Evolutionary conservation across 208 protist species (phyloP).

Genomic region (Trypanosomatidae sp.): DNA sequence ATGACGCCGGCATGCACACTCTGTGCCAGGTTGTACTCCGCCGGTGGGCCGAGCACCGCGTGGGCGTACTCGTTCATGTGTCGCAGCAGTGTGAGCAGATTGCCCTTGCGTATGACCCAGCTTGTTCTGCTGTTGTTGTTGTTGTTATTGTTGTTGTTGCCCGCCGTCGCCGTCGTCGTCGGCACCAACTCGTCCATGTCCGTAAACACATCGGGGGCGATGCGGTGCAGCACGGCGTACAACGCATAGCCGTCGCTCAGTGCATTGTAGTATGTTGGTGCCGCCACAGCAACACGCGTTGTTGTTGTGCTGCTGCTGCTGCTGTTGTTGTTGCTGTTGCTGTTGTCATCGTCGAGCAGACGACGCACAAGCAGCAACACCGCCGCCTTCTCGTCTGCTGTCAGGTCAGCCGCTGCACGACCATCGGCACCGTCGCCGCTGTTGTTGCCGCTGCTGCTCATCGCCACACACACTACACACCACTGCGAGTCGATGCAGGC

Average conservation of each 20-base stretch:
- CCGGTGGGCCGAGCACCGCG: no score
- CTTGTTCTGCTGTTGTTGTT: conserved; percentile 1
- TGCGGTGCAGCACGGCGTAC: conserved; percentile 20
- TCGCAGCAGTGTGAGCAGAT: conserved; percentile 20
- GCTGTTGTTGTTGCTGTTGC: background rate
- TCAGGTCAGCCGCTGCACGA: no score
- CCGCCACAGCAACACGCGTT: background rate
- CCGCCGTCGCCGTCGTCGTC: background rate
- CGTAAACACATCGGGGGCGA: conserved; percentile 18
- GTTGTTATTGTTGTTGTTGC: background rate
- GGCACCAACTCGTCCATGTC: conserved; percentile 6
- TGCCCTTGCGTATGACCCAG: conserved; percentile 16
- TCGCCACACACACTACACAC: no score
- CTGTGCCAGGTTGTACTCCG: background rate
- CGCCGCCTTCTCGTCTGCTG: no score
- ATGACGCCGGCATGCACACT: conserved; percentile 7
- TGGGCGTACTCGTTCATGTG: conserved; percentile 26
- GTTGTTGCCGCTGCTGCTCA: no score
- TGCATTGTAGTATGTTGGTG: conserved; percentile 8
- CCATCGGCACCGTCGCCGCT: no score
- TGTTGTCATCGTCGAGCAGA: background rate
- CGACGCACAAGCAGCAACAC: no score
- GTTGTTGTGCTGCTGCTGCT: background rate
- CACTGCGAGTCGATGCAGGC: no score
- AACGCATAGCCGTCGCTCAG: conserved; percentile 22